Base-by-base conservation (phyloP, 805 yeast genomes). In the Nakazawaea wickerhamii region DNA sequence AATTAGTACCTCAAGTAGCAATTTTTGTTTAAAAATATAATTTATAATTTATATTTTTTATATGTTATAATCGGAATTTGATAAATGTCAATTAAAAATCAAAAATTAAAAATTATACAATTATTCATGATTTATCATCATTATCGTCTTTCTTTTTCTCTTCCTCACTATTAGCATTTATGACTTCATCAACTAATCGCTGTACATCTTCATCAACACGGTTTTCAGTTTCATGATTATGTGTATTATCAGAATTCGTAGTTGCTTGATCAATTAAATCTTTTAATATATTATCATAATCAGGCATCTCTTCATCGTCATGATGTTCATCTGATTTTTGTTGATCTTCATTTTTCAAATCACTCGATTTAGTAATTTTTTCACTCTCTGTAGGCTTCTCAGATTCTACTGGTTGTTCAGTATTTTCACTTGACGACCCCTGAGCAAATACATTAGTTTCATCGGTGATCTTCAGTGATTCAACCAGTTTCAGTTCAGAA, bases 391-490 rank as follows among this genome's bases (percentile, higher is more conserved):
- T 23, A n/a, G 19, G 5, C 13, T 15, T 35, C 9, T 35, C 20
- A 25, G 9, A 11, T 15, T 31, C 21, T 10, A 13, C 11, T 14
- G 3, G 18, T n/a, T 23, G 21, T 10, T 38, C 19, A 14, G 35
- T 48, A 5, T 47, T 38, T 30, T 61, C 65, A 21, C 59, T 50
- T 30, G 57, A 54, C 9, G 65, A 65, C 4, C 11, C 14, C 21
- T 30, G 42, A 15, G 36, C 30, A 13, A 30, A 30, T 13, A 32
- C 30, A 21, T 39, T 23, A 27, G 32, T 22, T 21, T 40, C 44
- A 34, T 34, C 39, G 9, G 39, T 4, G 6, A 35, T 23, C 18
- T 22, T 20, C n/a, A 22, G 22, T 7, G 22, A 14, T 11, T 28
- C 14, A 19, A 4, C 23, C 14, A 8, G 31, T 15, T 13, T 15